Base-by-base conservation (phyloP, 169 alveolate species). In the Cryptosporidium ubiquitum region DNA sequence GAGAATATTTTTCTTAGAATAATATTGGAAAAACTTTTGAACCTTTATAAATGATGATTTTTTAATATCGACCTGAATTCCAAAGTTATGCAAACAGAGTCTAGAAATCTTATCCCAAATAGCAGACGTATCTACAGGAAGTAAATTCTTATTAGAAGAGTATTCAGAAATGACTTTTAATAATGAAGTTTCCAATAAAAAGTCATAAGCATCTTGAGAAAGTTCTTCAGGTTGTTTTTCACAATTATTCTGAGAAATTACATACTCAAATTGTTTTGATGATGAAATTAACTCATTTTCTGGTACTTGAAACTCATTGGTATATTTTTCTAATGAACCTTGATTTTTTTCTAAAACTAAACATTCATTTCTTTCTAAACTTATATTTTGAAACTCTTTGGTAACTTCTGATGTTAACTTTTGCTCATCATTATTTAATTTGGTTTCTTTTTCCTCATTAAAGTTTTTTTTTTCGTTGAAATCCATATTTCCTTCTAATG, bases 41-140 rank as follows among this genome's bases (percentile, higher is more conserved):
- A 79, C 61, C 23, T 79, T 79, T 9, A 58, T 29, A 79, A 58
- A 64, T 16, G 89, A 79, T n/a, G 89, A 61, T 18, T 42, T 61
- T 47, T 64, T 79, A 35, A 79, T 79, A 44, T 79, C 75, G 20
- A 42, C 23, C 29, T 55, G 89, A 16, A 61, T 79, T 47, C 75
- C 79, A 20, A 26, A 61, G 20, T n/a, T 29, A n/a, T 58, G 47
- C 5, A 42, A 20, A 39, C 52, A 79, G 7, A 79, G 40, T 6
- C 74, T 68, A 0, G 61, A 26, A 31, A 79, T 79, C 58, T 49
- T 79, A 49, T 79, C 79, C 89, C 89, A 79, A 44, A 79, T 39
- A 29, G 75, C 75, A 5, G 89, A 79, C 29, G 75, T 39, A 61
- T 79, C 89, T 14, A 61, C 16, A 18, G 89, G 89, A 1, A 79